Conservation (phyloP, 306 rosid genomes). For the Quercus engelmannii region DNA sequence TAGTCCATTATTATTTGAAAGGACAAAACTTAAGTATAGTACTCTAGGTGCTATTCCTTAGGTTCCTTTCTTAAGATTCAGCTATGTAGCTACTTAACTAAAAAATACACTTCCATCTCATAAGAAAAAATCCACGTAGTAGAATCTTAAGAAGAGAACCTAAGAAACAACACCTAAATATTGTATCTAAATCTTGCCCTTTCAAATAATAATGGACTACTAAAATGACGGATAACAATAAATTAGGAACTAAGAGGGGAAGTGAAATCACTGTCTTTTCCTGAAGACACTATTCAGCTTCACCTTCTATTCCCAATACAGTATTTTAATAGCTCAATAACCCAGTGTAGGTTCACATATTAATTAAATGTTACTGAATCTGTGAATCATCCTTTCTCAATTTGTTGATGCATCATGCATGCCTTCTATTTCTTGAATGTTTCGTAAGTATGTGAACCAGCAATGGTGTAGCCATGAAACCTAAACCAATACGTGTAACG, state of each 20-base stretch:
- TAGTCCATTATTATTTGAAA: slow-evolving; percentile 12
- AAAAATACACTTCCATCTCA: too few species aligned
- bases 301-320: slow-evolving; percentile 20
- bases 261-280: slow-evolving; percentile 22
- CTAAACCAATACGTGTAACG: background rate
- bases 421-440: background rate
- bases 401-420: slow-evolving; percentile 2
- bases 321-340: slow-evolving; percentile 35
- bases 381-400: slow-evolving; percentile 16
- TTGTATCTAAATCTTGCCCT: background rate
- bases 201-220: slow-evolving; percentile 11
- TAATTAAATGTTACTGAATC: slow-evolving; percentile 3
- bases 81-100: too few species aligned
- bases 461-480: background rate
- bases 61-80: accelerated
- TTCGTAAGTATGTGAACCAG: background rate
- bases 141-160: accelerated
- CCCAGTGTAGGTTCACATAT: slow-evolving; percentile 29
- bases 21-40: accelerated
- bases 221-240: slow-evolving; percentile 27
- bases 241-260: slow-evolving; percentile 24
- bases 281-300: slow-evolving; percentile 15
- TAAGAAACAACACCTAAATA: accelerated
- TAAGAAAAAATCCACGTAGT: accelerated
- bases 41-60: accelerated